Conservation (phyloP, 164 flowering plant species). For the Saururus chinensis region DNA sequence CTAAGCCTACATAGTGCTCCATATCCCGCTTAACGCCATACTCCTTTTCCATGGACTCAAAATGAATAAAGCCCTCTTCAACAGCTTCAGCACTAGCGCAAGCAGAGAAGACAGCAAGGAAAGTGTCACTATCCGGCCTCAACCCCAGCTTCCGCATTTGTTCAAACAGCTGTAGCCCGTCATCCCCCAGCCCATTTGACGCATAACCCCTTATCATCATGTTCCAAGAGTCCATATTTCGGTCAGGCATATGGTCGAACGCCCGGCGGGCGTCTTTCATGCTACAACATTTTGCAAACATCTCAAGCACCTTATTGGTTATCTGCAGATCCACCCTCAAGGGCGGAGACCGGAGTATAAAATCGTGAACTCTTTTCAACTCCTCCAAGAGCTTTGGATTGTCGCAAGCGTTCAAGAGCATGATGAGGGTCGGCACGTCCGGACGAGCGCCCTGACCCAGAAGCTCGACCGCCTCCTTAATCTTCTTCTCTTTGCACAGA, state of each 20-base stretch:
- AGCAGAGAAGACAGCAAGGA: constrained; percentile 48
- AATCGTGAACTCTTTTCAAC: constrained; percentile 63
- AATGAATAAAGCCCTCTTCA: constrained; percentile 68
- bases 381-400: constrained; percentile 38
- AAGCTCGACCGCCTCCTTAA: constrained; percentile 54
- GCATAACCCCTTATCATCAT: constrained; percentile 59
- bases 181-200: constrained; percentile 56
- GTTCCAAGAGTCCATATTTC: constrained; percentile 64
- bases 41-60: constrained; percentile 51
- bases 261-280: constrained; percentile 65
- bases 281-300: constrained; percentile 56
- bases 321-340: constrained; percentile 42
- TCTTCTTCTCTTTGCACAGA: constrained; percentile 45
- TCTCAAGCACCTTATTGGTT: constrained; percentile 46
- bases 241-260: constrained; percentile 62
- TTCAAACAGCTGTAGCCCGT: constrained; percentile 65
- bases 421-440: constrained; percentile 33
- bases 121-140: constrained; percentile 40
- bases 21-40: constrained; percentile 38
- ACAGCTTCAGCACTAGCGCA: constrained; percentile 70
- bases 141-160: constrained; percentile 50
- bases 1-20: constrained; percentile 54
- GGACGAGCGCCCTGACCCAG: constrained; percentile 48
- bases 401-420: constrained; percentile 35
- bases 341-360: constrained; percentile 36